Conservation (phyloP, 257 asterid species). For the Petunia axillaris region DNA sequence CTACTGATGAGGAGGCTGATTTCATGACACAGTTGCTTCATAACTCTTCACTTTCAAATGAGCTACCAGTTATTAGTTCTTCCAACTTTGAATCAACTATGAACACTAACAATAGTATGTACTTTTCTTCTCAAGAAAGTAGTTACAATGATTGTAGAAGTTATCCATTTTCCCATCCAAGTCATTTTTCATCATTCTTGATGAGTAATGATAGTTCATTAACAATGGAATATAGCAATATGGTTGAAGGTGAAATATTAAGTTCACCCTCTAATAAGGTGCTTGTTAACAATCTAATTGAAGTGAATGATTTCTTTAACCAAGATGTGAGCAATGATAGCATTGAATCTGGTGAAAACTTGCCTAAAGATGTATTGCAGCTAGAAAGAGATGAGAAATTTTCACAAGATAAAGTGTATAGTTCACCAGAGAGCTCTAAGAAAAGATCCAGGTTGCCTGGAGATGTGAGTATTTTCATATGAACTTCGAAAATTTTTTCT, state of each 20-base stretch:
- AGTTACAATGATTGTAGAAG: constrained; percentile 33
- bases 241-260: constrained; percentile 27
- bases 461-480: constrained; percentile 34
- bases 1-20: constrained; percentile 46
- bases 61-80: constrained; percentile 28
- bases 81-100: constrained; percentile 19
- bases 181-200: neutral
- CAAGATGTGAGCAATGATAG: constrained; percentile 50
- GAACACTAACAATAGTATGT: constrained; percentile 20
- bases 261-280: constrained; percentile 22
- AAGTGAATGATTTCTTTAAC: constrained; percentile 43
- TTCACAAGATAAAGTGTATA: constrained; percentile 31
- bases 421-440: constrained; percentile 39
- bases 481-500: neutral
- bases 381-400: constrained; percentile 20
- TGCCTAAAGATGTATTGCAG: constrained; percentile 23
- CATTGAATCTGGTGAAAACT: constrained; percentile 32
- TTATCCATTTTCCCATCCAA: constrained; percentile 31
- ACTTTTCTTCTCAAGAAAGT: constrained; percentile 52
- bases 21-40: constrained; percentile 39
- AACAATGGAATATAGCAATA: constrained; percentile 33
- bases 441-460: constrained; percentile 45
- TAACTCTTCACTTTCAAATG: constrained; percentile 30
- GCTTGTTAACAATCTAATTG: constrained; percentile 26
- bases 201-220: constrained; percentile 9